Evolutionary conservation across 2,329 filamentous ascomycete genomes (phyloP).

Genomic region (Exutisphaerella laricina): DNA sequence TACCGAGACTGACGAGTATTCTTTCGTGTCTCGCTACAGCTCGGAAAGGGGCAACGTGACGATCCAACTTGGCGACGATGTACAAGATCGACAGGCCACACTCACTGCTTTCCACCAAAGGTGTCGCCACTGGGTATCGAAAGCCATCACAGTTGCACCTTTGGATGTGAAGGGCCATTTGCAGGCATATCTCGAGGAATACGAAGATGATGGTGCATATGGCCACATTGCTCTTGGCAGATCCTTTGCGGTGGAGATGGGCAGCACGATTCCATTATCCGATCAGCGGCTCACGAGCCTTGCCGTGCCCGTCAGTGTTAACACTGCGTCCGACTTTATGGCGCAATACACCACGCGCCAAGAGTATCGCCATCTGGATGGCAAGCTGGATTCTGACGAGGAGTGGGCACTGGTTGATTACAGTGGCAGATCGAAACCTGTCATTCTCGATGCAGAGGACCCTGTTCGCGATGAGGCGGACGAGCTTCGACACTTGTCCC

Average conservation of each 20-base stretch:
- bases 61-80: conserved; percentile 91
- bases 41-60: conserved; percentile 73
- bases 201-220: conserved; percentile 83
- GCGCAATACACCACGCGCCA: conserved; percentile 96
- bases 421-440: conserved; percentile 20
- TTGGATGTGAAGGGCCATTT: conserved; percentile 91
- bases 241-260: conserved; percentile 91
- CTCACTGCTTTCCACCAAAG: conserved; percentile 70
- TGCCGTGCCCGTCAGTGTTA: conserved; percentile 70
- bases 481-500: conserved; percentile 67
- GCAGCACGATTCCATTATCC: conserved; percentile 74
- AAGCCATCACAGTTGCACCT: conserved; percentile 77
- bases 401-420: conserved; percentile 31
- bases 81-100: conserved; percentile 71
- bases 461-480: conserved; percentile 44
- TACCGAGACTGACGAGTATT: conserved; percentile 88
- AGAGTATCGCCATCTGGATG: conserved; percentile 85
- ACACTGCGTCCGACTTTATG: conserved; percentile 91
- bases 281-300: conserved; percentile 83
- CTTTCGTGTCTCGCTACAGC: conserved; percentile 73
- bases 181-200: conserved; percentile 93
- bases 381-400: conserved; percentile 32
- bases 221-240: conserved; percentile 88
- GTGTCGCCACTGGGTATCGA: conserved; percentile 73
- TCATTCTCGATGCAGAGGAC: conserved; percentile 9